Base-by-base conservation (phyloP, 305 asterid genomes). In the Fraxinus albicans region DNA sequence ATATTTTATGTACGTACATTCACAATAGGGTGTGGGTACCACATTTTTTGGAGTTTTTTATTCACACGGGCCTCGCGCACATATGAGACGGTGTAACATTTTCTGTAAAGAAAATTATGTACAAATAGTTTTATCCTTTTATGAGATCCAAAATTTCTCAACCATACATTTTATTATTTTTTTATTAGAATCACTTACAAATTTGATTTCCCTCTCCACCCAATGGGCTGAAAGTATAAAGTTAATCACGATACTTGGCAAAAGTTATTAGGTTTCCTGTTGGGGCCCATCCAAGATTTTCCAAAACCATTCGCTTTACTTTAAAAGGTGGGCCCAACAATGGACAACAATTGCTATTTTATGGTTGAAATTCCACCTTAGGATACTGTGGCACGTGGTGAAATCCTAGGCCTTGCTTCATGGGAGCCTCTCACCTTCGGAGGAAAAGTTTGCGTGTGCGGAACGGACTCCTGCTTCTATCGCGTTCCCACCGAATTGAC, bases 281-380 rank as follows among this genome's bases (percentile, higher is more conserved):
- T 74, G 29, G 40, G 67, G 25, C 23, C 35, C 31, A 33, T 27
- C 31, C 0, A 73, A 53, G 58, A 34, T 44, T 72, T 31, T 35
- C 33, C 31, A 25, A 55, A 79, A 34, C 72, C 81, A 6, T 12
- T 78, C 86, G 58, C 88, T 85, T 84, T 80, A 83, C 76, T 81
- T 84, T 65, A 82, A 73, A 36, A 15, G 23, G 53, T 75, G n/a
- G 86, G 73, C 19, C 89, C 73, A 17, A 87, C 83, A 55, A 76
- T 33, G 72, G 75, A 33, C 36, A 33, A 58, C 79, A 23, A 79
- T 79, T 23, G 44, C 10, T 38, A 8, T 67, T 83, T 35, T 76
- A 81, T 78, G 89, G 90, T 84, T 91, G 85, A 82, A 82, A 85
- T 78, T 82, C 80, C 78, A 34, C 27, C 36, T 33, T 10, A 25